phyloP scores from a whole-genome alignment of 148 eudicot species.

The Amaranthus cruentus region DNA sequence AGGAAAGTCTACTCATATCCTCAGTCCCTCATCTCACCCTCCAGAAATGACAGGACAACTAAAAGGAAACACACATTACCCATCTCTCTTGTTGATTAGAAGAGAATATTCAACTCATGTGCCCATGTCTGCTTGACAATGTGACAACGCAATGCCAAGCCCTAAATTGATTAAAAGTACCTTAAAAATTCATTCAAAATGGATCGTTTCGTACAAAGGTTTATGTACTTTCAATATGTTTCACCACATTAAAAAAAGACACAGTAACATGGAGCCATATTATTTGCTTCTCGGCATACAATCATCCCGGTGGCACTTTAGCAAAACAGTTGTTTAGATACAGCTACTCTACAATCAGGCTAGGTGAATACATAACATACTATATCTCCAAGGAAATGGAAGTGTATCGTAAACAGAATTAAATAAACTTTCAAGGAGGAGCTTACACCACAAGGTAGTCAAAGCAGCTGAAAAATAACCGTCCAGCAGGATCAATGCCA shows the following conservation, averaged over 20 bases:
- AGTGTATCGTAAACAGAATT: not conserved
- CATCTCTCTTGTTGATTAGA: not conserved
- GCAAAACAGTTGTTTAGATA: not conserved
- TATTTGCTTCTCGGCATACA: not conserved
- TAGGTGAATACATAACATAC: not conserved
- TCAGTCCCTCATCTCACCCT: not conserved
- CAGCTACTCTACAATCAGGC: not conserved
- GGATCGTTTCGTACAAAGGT: not conserved
- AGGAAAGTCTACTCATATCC: constrained; percentile 6
- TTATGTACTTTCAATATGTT: not conserved
- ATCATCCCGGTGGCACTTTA: not conserved
- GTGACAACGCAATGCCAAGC: not conserved
- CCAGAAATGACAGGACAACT: not conserved
- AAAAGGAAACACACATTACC: no score
- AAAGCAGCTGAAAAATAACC: constrained; percentile 61
- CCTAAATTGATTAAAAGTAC: not conserved
- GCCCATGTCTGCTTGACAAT: not conserved
- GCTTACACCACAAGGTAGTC: constrained; percentile 97
- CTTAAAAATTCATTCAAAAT: not conserved
- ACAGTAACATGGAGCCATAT: not conserved
- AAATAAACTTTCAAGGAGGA: constrained; percentile 15
- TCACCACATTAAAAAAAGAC: not conserved
- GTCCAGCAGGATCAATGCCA: constrained; percentile 75
- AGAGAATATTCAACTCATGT: not conserved
- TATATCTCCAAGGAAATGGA: not conserved